phyloP scores from a whole-genome alignment of 441 rosid genomes.

The Populus hybrid region DNA sequence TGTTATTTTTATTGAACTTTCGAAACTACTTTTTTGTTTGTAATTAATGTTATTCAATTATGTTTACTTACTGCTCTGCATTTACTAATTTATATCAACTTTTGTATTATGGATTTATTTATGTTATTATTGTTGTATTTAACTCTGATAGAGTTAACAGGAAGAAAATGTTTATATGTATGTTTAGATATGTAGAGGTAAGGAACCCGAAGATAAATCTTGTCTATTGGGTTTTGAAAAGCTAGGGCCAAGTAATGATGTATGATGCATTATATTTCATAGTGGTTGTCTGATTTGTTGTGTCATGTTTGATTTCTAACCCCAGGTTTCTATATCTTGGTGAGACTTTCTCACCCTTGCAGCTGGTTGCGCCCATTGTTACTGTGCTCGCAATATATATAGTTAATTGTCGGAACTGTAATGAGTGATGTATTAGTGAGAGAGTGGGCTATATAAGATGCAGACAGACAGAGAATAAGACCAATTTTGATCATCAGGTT shows the following conservation, averaged over 20 bases:
- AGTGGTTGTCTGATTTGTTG: not conserved
- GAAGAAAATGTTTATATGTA: no score
- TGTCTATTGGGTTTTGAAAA: not conserved
- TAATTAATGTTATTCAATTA: no score
- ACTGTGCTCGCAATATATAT: slow-evolving; percentile 80
- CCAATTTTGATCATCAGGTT: not conserved
- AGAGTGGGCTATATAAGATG: not conserved
- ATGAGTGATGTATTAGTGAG: slow-evolving; percentile 24
- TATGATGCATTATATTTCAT: not conserved
- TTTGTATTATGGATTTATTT: no score
- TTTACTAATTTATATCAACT: no score
- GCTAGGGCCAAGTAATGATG: not conserved
- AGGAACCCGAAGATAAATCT: no score
- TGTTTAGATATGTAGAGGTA: no score
- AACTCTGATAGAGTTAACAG: no score
- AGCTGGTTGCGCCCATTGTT: slow-evolving; percentile 67
- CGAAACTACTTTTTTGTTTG: no score
- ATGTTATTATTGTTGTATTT: no score
- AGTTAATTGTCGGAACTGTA: slow-evolving; percentile 53
- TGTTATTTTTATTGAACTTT: no score
- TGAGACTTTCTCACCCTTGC: slow-evolving; percentile 74
- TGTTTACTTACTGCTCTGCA: no score
- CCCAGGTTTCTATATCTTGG: slow-evolving; percentile 72
- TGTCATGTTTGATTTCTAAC: not conserved
- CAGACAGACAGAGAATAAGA: not conserved